Conservation (phyloP, 345 rosid genomes). For the Fremontodendron californicum region DNA sequence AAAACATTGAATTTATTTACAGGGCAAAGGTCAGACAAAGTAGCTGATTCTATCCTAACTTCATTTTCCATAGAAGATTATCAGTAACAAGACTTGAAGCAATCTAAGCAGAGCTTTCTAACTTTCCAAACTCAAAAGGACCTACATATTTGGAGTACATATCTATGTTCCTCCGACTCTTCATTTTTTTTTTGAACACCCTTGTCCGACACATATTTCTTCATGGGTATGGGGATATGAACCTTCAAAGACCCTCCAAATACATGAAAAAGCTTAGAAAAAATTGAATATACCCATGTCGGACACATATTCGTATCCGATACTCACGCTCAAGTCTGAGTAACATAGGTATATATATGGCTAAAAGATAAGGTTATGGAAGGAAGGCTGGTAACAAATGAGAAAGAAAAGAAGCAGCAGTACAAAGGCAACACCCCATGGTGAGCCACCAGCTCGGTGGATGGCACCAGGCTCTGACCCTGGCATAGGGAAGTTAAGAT, state of each 20-base stretch:
- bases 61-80: background rate
- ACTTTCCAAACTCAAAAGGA: background rate
- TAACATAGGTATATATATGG: too few species aligned
- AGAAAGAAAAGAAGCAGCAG: slow-evolving; percentile 42
- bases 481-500: slow-evolving; percentile 37
- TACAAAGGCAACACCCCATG: slow-evolving; percentile 49
- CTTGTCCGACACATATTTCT: too few species aligned
- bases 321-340: too few species aligned
- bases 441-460: slow-evolving; percentile 51
- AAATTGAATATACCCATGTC: too few species aligned
- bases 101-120: background rate
- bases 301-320: too few species aligned
- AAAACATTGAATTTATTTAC: background rate
- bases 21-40: background rate
- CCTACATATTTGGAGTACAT: background rate
- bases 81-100: background rate
- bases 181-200: too few species aligned
- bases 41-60: background rate
- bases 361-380: slow-evolving; percentile 34
- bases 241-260: too few species aligned
- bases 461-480: slow-evolving; percentile 53
- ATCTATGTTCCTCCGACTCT: too few species aligned
- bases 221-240: too few species aligned
- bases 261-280: too few species aligned
- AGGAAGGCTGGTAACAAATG: slow-evolving; percentile 42